phyloP scores from a whole-genome alignment of 306 rosid genomes.

The Sindora glabra region DNA sequence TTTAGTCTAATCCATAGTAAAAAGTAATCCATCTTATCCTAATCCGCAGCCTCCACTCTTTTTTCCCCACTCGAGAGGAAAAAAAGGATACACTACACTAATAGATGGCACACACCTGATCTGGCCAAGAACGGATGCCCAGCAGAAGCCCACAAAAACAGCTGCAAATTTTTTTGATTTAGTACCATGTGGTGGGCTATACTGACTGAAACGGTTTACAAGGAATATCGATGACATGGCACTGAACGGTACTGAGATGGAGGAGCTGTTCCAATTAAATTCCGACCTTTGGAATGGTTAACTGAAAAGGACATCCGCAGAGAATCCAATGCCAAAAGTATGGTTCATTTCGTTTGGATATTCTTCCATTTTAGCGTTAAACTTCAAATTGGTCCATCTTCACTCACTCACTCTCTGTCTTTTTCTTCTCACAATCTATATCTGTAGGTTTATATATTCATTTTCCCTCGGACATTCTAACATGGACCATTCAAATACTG shows the following conservation, averaged over 20 bases:
- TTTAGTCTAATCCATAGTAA: too few species aligned
- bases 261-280: conserved; percentile 18
- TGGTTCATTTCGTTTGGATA: conserved; percentile 15
- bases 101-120: too few species aligned
- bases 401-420: not conserved
- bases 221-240: not conserved
- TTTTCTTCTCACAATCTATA: not conserved
- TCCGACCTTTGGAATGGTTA: not conserved
- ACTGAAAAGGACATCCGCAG: not conserved
- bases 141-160: too few species aligned
- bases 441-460: conserved; percentile 5
- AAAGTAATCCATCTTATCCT: too few species aligned
- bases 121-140: too few species aligned
- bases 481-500: not conserved
- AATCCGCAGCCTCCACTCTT: too few species aligned
- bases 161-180: too few species aligned
- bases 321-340: conserved; percentile 16
- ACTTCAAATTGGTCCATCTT: not conserved
- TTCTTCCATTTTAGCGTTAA: conserved; percentile 17
- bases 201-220: too few species aligned
- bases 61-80: too few species aligned
- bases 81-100: too few species aligned
- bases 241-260: not conserved
- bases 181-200: too few species aligned
- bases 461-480: not conserved